Base-by-base conservation (phyloP, 345 rosid genomes). In the Aquilaria malaccensis region DNA sequence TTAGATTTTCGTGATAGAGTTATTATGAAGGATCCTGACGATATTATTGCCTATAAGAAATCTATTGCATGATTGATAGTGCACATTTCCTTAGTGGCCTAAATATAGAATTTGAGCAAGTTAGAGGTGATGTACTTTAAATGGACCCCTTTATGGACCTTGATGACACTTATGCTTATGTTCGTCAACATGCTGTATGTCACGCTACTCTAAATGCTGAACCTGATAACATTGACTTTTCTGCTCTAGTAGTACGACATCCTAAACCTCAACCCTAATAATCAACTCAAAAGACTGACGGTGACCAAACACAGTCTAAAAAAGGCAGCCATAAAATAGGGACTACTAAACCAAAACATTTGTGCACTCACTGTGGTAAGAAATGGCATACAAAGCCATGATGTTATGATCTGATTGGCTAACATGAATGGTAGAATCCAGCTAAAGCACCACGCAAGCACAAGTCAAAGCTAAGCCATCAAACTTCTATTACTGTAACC, bases 51-150 rank as follows among this genome's bases (percentile, higher is more conserved):
- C 11, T 67, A 61, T 15, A 1, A 46, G 11, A 15, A 45, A 33
- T 53, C 30, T 0, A 15, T 54, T 53, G 65, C 54, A 45, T 1
- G 55, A 47, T 13, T 60, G 15, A 2, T 52, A 54, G 61, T 67
- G 46, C 71, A 67, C 12, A 67, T 61, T 4, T 58, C 3, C 30
- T 67, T n/a, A 13, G 0, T 30, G 55, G 56, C 2, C 29, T 67
- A 7, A 55, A 54, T 61, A 31, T 6, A 0, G 55, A 10, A 0
- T 67, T 60, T 46, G 41, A 67, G 22, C 50, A 61, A 33, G 6
- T 67, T 54, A 30, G 14, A 9, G 50, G 55, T 10, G 60, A 67
- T 13, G 55, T 53, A 7, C 14, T 54, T 0, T 0, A 14, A 1
- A 43, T 11, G 10, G 55, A 60, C 4, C 31, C 4, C 13, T 2